A percentile compares a stretch with the other conserved stretches of the same genome.
phyloP scores from a whole-genome alignment of 257 asterid species.

The Verbascum thapsus region DNA sequence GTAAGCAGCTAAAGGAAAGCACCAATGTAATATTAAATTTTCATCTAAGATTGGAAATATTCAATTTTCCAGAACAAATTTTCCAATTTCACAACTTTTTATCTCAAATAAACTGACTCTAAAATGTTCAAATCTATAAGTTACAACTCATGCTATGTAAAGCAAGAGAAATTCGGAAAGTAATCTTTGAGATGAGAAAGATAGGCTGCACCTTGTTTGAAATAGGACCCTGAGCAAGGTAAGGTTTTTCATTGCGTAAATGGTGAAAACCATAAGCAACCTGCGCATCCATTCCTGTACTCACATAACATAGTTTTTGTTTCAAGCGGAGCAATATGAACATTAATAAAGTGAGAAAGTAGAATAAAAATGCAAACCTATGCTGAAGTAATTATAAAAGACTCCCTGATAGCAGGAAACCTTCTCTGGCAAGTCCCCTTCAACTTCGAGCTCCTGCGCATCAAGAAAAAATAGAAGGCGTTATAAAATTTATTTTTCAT shows the following conservation, averaged over 20 bases:
- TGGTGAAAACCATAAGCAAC: constrained; percentile 97
- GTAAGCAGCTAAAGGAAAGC: constrained; percentile 9
- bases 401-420: constrained; percentile 77
- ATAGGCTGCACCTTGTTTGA: constrained; percentile 68
- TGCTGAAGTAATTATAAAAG: constrained; percentile 90
- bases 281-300: constrained; percentile 95
- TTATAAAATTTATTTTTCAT: too few species aligned
- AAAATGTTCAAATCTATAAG: neutral
- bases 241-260: constrained; percentile 89
- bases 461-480: constrained; percentile 3
- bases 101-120: neutral
- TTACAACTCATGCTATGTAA: constrained; percentile 5
- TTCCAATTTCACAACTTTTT: neutral
- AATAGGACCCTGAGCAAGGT: constrained; percentile 92
- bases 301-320: constrained; percentile 14
- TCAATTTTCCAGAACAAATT: neutral
- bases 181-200: constrained; percentile 27
- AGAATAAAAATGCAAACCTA: constrained; percentile 52
- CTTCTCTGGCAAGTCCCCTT: constrained; percentile 70
- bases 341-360: constrained; percentile 20
- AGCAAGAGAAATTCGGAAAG: constrained; percentile 15
- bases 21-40: neutral
- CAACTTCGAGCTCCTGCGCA: constrained; percentile 71
- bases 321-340: neutral
- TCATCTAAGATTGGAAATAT: neutral